These are phyloP conservation scores for Globisporangium paroecandrum DNA, from an alignment of 352 stramenopile species.

Conservation along the genomic window DNA sequence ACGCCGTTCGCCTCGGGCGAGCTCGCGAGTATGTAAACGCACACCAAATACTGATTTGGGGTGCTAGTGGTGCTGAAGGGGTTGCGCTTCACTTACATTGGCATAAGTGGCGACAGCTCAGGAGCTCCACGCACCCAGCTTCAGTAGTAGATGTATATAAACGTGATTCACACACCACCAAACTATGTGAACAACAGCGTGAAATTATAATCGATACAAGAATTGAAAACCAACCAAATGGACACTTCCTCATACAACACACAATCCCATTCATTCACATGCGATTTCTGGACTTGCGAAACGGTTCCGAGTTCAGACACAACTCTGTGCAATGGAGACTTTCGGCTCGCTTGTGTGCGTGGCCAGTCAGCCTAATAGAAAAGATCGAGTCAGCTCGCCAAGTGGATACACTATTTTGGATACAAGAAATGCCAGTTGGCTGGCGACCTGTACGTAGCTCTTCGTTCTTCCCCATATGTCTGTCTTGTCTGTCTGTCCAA, in stretches of 20 bases:
- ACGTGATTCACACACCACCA: neutral
- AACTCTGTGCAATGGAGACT: neutral
- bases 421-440: neutral
- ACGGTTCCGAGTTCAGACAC: neutral
- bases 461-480: neutral
- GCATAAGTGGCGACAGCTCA: slow-evolving; percentile 1
- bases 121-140: too few species aligned
- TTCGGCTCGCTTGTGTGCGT: neutral
- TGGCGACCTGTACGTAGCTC: neutral
- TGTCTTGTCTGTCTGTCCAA: neutral
- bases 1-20: slow-evolving; percentile 5
- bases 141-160: neutral
- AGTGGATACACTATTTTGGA: neutral
- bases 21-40: slow-evolving; percentile 18
- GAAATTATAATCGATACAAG: neutral
- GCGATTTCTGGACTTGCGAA: neutral
- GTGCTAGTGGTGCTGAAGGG: neutral
- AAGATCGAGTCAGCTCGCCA: neutral
- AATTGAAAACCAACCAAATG: neutral
- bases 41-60: neutral
- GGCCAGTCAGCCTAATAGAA: neutral
- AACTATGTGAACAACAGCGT: neutral
- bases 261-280: neutral
- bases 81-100: slow-evolving; percentile 3
- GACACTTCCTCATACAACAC: neutral